Conservation (phyloP, 2,329 filamentous ascomycete genomes). For the Xylaria sp. region DNA sequence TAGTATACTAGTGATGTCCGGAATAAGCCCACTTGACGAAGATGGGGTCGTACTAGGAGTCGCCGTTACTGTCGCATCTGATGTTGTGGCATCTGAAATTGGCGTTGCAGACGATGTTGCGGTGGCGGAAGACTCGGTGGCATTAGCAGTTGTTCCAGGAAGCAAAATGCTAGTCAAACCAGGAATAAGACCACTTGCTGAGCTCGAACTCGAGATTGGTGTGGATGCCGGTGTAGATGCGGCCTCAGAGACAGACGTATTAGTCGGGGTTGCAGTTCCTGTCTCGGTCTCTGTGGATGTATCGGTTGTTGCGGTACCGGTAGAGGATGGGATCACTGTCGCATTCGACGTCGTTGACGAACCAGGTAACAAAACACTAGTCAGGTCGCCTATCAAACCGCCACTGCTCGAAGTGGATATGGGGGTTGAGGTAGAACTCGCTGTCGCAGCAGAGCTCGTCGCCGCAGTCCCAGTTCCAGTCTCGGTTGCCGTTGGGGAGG, state of each 20-base stretch:
- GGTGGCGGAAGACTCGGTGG: conserved; percentile 23
- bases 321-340: background rate
- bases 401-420: no score
- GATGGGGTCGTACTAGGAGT: conserved; percentile 16
- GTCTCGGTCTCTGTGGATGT: no score
- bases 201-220: conserved; percentile 15
- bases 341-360: no score
- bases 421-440: no score
- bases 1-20: conserved; percentile 12
- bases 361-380: no score
- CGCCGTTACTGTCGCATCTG: conserved; percentile 14
- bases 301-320: background rate
- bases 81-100: conserved; percentile 26
- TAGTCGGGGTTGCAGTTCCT: background rate
- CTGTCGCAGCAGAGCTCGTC: no score
- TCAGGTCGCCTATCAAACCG: no score
- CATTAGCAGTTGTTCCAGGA: conserved; percentile 22
- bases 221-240: conserved; percentile 10
- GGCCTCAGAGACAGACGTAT: conserved; percentile 1
- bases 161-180: conserved; percentile 17
- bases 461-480: background rate
- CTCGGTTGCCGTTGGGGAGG: conserved; percentile 7
- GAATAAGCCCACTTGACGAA: background rate
- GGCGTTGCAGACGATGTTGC: conserved; percentile 3
- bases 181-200: background rate